Base-by-base conservation (phyloP, 2,329 filamentous ascomycete genomes). In the Amauroascus niger region DNA sequence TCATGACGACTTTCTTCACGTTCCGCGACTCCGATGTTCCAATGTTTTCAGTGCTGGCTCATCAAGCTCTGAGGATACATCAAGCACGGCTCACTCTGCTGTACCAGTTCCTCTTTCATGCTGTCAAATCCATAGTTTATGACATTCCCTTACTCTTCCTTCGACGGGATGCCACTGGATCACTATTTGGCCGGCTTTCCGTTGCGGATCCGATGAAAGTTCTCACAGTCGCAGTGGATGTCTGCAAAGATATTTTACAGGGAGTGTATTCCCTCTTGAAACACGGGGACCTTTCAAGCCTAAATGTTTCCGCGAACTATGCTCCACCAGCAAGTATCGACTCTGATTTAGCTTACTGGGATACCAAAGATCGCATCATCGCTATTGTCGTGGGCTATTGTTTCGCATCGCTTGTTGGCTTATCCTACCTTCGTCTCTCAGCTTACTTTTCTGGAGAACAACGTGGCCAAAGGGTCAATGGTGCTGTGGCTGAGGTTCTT, bases 311-410 rank as follows among this genome's bases (percentile, higher is more conserved):
- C 59, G 43, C 50, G 54, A 45, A 55, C 56, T 16, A 55, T 30
- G 54, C 63, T 2, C 52, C 56, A 11, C 45, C 59, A 30, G 52
- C 65, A 8, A 68, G 20, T 45, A 66, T 81, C 13, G 76, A 86
- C 61, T 76, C 79, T 6, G 76, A 74, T 24, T 70, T 88, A 50
- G 82, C 82, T 1, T 76, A 81, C 51, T 91, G 87, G 87, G 77
- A 79, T 26, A 74, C 77, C 14, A 84, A 87, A 55, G 82, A 86
- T 66, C 76, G 82, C 22, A 69, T 78, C n/a, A 75, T 83, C 71
- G 89, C 91, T 13, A 87, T 95, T 37, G 62, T 89, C 1, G 77
- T 85, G 46, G 93, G 93, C 11, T 98, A 98, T 65, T 65, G 82
- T 0, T 83, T 89, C 45, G 77, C 95, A 37, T 87, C 84, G 9